These are phyloP conservation scores for Cicer cuneatum DNA, from an alignment of 306 rosid species.

Conservation along the genomic window DNA sequence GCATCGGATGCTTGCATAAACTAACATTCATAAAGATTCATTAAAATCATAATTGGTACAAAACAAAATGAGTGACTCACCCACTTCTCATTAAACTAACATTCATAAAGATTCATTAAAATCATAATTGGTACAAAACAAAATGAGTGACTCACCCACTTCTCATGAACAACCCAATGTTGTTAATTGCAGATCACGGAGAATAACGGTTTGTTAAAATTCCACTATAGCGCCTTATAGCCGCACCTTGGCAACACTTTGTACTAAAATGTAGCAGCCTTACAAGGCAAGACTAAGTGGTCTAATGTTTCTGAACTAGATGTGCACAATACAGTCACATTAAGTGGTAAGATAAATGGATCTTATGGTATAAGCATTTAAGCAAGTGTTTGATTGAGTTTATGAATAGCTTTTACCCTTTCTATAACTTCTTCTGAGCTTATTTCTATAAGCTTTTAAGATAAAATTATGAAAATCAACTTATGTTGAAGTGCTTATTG, in stretches of 20 bases:
- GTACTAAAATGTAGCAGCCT: not conserved
- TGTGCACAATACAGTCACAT: not conserved
- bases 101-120: slow-evolving; percentile 13
- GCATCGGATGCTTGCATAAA: not conserved
- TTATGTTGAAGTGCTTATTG: not conserved
- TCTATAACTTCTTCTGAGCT: not conserved
- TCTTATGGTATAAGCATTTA: not conserved
- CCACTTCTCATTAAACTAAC: not conserved
- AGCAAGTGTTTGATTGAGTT: not conserved
- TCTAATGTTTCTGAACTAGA: not conserved
- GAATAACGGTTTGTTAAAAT: no score
- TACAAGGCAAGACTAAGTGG: not conserved
- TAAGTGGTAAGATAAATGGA: not conserved
- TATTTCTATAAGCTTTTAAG: not conserved
- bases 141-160: slow-evolving; percentile 5
- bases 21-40: not conserved
- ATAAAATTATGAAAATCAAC: not conserved
- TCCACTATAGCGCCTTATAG: no score
- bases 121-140: not conserved
- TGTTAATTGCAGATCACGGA: no score
- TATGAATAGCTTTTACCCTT: not conserved
- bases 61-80: slow-evolving; percentile 9
- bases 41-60: not conserved
- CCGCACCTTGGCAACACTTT: no score
- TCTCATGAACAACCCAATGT: not conserved